Evolutionary conservation across 257 asterid genomes (phyloP).

Genomic region (Lantana camara): DNA sequence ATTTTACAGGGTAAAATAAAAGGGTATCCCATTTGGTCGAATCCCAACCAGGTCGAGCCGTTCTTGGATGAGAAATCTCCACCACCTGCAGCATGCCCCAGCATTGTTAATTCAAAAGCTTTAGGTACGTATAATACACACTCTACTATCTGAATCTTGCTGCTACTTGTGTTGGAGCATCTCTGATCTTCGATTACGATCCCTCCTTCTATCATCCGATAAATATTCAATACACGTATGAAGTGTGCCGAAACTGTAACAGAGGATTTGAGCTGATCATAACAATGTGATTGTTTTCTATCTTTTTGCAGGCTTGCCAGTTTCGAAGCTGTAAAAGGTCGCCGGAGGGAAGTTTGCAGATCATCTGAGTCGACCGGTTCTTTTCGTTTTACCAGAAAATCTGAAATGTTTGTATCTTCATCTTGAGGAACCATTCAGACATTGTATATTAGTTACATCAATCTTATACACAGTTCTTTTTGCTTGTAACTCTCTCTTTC

Average conservation of each 20-base stretch:
- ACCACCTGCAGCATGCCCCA: slow-evolving; percentile 94
- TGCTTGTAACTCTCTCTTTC: no score
- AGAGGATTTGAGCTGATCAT: not conserved
- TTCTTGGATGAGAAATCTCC: slow-evolving; percentile 66
- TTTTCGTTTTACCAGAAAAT: not conserved
- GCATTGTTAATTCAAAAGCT: slow-evolving; percentile 87
- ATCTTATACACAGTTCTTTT: slow-evolving; percentile 8
- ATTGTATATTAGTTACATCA: slow-evolving; percentile 15
- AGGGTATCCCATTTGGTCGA: slow-evolving; percentile 78
- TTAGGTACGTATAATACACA: slow-evolving; percentile 49
- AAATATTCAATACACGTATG: no score
- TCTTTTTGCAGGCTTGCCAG: slow-evolving; percentile 61
- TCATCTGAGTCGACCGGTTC: not conserved
- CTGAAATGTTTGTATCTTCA: slow-evolving; percentile 18
- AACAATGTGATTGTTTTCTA: not conserved
- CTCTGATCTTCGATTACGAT: no score
- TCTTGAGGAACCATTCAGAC: slow-evolving; percentile 14
- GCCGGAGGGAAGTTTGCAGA: slow-evolving; percentile 2
- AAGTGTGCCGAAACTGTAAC: no score
- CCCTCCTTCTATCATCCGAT: no score
- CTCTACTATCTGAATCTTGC: not conserved
- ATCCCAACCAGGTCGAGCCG: slow-evolving; percentile 74
- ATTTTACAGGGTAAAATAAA: slow-evolving; percentile 72
- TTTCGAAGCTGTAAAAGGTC: slow-evolving; percentile 60
- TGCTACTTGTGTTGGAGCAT: not conserved